These are phyloP conservation scores for Flaveria linearis DNA, from an alignment of 129 eudicot genomes.

Conservation along the genomic window DNA sequence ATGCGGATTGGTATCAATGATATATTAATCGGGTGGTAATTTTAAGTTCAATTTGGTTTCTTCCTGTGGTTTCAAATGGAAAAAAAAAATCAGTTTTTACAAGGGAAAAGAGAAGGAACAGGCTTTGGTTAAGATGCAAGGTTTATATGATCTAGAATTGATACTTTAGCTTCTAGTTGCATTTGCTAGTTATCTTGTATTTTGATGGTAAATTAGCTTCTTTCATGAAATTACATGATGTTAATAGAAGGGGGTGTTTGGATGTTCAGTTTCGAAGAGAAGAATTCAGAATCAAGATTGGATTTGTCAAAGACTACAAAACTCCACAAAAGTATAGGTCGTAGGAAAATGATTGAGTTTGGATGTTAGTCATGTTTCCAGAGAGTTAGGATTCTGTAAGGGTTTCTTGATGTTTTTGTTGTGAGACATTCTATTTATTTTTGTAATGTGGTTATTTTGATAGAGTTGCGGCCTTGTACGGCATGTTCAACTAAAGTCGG, in stretches of 20 bases:
- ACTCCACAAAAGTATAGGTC: neutral
- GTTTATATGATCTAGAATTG: neutral
- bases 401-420: slow-evolving; percentile 3
- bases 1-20: no score
- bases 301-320: neutral
- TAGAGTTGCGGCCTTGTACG: neutral
- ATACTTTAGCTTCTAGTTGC: slow-evolving; percentile 10
- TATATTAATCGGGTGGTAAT: no score
- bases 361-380: neutral
- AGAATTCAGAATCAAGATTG: neutral
- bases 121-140: no score
- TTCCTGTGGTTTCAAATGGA: no score
- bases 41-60: no score
- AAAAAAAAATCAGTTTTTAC: no score
- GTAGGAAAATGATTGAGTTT: neutral
- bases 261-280: neutral
- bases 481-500: neutral
- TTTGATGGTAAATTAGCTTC: neutral
- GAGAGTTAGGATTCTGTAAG: neutral
- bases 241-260: neutral
- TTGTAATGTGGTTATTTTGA: slow-evolving; percentile 1
- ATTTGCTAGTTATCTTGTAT: neutral
- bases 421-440: neutral
- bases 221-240: slow-evolving; percentile 4
- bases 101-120: no score